Conservation (phyloP, 768 basidiomycete species). For the Auricularia cornea region DNA sequence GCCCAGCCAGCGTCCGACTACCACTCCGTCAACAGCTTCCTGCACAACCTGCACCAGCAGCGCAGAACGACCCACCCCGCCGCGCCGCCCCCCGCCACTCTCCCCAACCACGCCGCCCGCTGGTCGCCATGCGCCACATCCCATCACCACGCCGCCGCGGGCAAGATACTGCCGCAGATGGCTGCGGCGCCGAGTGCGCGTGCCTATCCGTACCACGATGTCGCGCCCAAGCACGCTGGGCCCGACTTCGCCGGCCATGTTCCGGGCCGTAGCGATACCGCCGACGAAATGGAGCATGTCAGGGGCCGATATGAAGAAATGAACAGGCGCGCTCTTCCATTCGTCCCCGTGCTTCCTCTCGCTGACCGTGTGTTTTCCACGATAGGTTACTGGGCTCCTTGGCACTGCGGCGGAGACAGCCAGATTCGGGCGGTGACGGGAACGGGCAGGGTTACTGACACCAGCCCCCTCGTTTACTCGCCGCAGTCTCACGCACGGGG, state of each 20-base stretch:
- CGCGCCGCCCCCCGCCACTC: neutral
- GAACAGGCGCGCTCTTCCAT: conserved; percentile 48
- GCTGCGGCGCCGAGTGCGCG: neutral
- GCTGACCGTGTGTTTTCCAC: neutral
- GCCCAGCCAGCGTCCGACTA: conserved; percentile 33
- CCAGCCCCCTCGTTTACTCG: no score
- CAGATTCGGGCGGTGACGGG: no score
- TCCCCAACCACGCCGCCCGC: neutral
- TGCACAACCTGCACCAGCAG: conserved; percentile 68
- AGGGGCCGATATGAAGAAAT: conserved; percentile 53
- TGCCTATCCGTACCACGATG: conserved; percentile 3
- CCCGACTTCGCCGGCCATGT: neutral
- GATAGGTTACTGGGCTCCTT: neutral
- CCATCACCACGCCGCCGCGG: neutral
- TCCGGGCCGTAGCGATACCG: conserved; percentile 3
- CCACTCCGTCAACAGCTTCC: conserved; percentile 51
- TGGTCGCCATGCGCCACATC: neutral
- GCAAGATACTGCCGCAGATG: neutral
- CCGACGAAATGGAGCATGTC: conserved; percentile 39
- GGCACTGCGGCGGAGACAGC: neutral
- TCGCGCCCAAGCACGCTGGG: neutral
- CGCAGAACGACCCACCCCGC: conserved; percentile 19
- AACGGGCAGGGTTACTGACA: neutral
- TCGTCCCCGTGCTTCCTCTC: neutral
- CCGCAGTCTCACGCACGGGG: no score